Evolutionary conservation across 148 eudicot genomes (phyloP).

Genomic region (Arbutus unedo): DNA sequence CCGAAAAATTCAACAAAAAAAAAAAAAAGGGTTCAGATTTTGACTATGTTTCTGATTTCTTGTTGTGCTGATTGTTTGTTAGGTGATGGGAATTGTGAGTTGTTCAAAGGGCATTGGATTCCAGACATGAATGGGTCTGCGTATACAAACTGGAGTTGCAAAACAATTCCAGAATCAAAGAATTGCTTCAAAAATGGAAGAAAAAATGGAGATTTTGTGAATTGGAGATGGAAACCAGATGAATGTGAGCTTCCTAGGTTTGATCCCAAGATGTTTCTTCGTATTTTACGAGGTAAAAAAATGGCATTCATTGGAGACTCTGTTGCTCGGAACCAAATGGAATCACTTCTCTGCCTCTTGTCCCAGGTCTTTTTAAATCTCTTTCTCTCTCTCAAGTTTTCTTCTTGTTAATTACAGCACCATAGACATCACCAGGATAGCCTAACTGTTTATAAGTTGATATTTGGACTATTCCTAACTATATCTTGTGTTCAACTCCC

Average conservation of each 20-base stretch:
- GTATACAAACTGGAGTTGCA: constrained; percentile 52
- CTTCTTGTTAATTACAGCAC: not conserved
- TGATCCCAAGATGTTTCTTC: constrained; percentile 37
- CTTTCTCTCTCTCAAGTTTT: not conserved
- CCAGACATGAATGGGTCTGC: constrained; percentile 32
- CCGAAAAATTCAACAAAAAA: no score
- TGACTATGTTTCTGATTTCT: no score
- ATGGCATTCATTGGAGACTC: constrained; percentile 80
- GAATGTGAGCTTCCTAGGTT: constrained; percentile 61
- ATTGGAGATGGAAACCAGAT: constrained; percentile 54
- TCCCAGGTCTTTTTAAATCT: constrained; percentile 38
- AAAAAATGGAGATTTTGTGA: constrained; percentile 24
- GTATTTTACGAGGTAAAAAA: constrained; percentile 42
- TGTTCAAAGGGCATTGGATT: constrained; percentile 64
- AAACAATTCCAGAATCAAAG: constrained; percentile 52
- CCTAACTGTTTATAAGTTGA: no score
- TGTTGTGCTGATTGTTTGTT: not conserved
- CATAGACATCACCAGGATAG: no score
- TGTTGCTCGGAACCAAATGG: constrained; percentile 74
- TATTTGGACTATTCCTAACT: no score
- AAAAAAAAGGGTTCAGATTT: no score
- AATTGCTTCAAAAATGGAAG: constrained; percentile 72
- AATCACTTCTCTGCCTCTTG: constrained; percentile 67
- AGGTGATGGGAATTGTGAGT: constrained; percentile 41
- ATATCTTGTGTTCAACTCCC: no score